Evolutionary conservation across 2,329 filamentous ascomycete species (phyloP).

Genomic region (Diaporthe longicolla): DNA sequence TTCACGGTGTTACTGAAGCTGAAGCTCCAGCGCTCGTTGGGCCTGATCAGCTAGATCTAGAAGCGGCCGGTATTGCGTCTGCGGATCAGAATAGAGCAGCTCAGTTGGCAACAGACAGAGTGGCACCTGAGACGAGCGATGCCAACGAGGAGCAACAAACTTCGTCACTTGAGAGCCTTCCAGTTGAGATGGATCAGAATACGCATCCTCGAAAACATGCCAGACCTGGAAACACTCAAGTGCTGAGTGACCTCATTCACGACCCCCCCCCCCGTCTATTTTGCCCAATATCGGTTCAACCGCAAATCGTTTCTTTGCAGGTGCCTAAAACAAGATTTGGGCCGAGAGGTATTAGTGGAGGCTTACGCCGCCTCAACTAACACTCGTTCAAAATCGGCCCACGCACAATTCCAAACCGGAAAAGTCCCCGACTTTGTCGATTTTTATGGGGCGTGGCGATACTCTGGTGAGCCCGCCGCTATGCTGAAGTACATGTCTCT

Average conservation of each 20-base stretch:
- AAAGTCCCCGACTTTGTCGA: constrained; percentile 20
- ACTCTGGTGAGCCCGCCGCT: background rate
- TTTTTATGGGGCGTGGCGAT: background rate
- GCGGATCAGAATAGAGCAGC: background rate
- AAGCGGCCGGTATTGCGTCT: background rate
- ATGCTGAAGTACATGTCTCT: constrained; percentile 2
- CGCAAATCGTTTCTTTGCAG: background rate
- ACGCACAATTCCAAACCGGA: background rate
- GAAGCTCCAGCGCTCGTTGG: constrained; percentile 7
- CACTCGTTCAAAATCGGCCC: background rate
- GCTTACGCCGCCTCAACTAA: constrained; percentile 7
- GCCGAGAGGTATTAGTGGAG: background rate
- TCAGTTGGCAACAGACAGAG: constrained; percentile 2
- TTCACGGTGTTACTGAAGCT: background rate
- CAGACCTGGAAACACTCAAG: constrained; percentile 11
- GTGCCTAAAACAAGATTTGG: background rate
- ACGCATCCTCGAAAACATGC: constrained; percentile 2
- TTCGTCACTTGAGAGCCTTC: constrained; percentile 6
- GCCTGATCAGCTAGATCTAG: constrained; percentile 1
- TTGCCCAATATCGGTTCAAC: constrained; percentile 1
- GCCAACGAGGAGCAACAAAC: background rate
- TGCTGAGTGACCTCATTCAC: constrained; percentile 3
- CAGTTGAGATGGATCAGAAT: background rate
- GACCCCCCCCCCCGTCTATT: constrained; percentile 15
- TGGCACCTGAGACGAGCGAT: background rate